A percentile compares a stretch with the other conserved stretches of the same genome.
Evolutionary conservation across 257 asterid species (phyloP).

Genomic region (Marsdenia floribunda): DNA sequence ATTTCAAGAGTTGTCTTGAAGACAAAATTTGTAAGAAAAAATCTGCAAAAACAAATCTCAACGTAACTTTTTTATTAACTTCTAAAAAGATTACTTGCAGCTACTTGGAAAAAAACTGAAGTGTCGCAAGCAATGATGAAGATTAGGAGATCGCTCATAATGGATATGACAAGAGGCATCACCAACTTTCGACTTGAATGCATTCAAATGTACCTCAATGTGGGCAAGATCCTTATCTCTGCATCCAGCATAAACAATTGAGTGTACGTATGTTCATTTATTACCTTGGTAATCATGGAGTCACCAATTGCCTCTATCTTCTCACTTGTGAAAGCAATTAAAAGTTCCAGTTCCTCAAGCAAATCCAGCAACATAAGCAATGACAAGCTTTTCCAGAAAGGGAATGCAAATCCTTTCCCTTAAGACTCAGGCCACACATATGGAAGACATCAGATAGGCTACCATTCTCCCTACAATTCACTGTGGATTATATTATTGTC

Average conservation of each 20-base stretch:
- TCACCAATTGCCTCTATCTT: constrained; percentile 99
- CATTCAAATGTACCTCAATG: too few relatives aligned
- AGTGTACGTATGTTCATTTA: constrained; percentile 60
- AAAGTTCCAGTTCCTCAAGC: constrained; percentile 73
- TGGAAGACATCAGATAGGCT: constrained; percentile 91
- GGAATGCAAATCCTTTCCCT: constrained; percentile 81
- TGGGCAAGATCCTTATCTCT: constrained; percentile 97
- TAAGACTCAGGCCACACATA: constrained; percentile 96
- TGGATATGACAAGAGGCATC: too few relatives aligned
- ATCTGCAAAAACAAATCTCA: too few relatives aligned
- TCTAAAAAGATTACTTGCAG: too few relatives aligned
- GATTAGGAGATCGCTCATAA: too few relatives aligned
- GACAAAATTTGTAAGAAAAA: too few relatives aligned
- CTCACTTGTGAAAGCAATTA: constrained; percentile 92
- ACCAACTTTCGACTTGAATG: too few relatives aligned
- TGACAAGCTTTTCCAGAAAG: constrained; percentile 86
- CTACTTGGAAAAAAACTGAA: too few relatives aligned
- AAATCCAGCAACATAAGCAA: constrained; percentile 92
- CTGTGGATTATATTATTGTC: constrained; percentile 90
- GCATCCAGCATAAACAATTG: constrained; percentile 96
- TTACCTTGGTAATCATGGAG: constrained; percentile 84
- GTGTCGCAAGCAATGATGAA: too few relatives aligned
- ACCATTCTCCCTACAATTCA: constrained; percentile 94
- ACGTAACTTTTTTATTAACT: too few relatives aligned
- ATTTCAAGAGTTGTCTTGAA: too few relatives aligned